Evolutionary conservation across 2,329 filamentous ascomycete genomes (phyloP).

Genomic region (Chrysosporium keratinophilum): DNA sequence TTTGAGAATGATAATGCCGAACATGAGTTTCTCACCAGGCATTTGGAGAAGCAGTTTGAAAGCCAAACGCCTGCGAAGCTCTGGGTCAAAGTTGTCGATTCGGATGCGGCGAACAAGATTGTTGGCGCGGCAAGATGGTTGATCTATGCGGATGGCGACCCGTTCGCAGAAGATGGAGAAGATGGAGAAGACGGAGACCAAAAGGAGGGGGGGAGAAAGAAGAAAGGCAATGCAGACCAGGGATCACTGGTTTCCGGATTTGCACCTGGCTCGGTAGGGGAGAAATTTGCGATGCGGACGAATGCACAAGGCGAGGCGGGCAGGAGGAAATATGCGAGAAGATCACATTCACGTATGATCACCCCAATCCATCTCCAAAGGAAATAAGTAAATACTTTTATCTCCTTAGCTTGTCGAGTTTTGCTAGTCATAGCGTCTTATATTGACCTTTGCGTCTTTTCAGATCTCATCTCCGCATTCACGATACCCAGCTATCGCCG

Average conservation of each 20-base stretch:
- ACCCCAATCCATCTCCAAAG: not conserved
- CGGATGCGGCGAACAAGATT: constrained; percentile 21
- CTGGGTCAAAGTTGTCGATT: constrained; percentile 26
- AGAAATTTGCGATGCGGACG: constrained; percentile 17
- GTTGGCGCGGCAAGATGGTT: constrained; percentile 25
- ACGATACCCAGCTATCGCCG: constrained; percentile 21
- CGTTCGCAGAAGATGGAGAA: constrained; percentile 16
- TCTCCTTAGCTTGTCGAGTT: too few relatives aligned
- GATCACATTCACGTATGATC: not conserved
- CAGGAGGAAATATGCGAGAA: not conserved
- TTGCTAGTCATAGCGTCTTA: too few relatives aligned
- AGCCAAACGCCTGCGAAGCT: constrained; percentile 19
- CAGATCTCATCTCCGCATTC: constrained; percentile 20
- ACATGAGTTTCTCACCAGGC: constrained; percentile 6
- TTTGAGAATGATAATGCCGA: constrained; percentile 16
- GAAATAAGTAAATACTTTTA: not conserved
- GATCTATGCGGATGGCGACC: constrained; percentile 21
- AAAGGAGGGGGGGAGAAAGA: too few relatives aligned
- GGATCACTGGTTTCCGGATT: constrained; percentile 23
- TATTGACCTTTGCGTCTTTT: not conserved
- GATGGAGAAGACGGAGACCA: not conserved
- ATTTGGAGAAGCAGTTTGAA: constrained; percentile 20
- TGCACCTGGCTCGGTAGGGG: constrained; percentile 19
- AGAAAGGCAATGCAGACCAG: not conserved
- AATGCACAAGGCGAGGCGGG: constrained; percentile 15